Conservation (phyloP, 768 basidiomycete species). For the Mycena vulgaris region DNA sequence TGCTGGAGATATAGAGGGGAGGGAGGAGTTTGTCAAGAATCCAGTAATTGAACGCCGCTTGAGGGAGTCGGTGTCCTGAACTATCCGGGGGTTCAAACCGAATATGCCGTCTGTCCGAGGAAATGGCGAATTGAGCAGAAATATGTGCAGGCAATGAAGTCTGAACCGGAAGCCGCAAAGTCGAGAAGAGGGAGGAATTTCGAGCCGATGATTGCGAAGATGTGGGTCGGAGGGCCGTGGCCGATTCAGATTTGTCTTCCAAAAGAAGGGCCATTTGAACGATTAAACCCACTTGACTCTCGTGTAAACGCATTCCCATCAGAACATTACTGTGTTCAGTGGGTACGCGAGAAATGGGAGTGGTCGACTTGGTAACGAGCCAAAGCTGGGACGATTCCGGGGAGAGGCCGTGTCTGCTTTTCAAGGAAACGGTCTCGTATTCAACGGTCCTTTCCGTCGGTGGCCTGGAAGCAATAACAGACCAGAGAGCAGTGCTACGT, state of each 20-base stretch:
- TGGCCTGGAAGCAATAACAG: neutral
- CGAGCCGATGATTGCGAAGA: neutral
- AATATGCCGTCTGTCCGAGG: constrained; percentile 41
- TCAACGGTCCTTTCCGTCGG: neutral
- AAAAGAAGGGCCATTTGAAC: constrained; percentile 27
- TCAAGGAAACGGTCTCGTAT: constrained; percentile 12
- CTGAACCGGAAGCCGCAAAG: constrained; percentile 39
- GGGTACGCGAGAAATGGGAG: constrained; percentile 28
- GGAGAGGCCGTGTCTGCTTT: neutral
- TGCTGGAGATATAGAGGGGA: constrained; percentile 35
- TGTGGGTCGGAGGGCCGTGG: neutral
- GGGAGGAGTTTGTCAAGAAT: constrained; percentile 38
- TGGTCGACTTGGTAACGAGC: constrained; percentile 28
- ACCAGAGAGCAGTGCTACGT: constrained; percentile 12
- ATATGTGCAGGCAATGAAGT: constrained; percentile 42
- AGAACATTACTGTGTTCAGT: constrained; percentile 13
- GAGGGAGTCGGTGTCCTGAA: constrained; percentile 31
- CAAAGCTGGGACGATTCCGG: constrained; percentile 21
- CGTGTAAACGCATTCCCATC: constrained; percentile 14
- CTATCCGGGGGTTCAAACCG: constrained; percentile 41
- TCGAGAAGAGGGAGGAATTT: constrained; percentile 38
- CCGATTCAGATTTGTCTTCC: neutral
- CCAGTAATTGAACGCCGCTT: constrained; percentile 43
- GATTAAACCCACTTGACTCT: constrained; percentile 31
- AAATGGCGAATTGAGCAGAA: constrained; percentile 40